These are phyloP conservation scores for Saccharomyces paradoxus DNA, from an alignment of 805 yeast species.

Conservation along the genomic window DNA sequence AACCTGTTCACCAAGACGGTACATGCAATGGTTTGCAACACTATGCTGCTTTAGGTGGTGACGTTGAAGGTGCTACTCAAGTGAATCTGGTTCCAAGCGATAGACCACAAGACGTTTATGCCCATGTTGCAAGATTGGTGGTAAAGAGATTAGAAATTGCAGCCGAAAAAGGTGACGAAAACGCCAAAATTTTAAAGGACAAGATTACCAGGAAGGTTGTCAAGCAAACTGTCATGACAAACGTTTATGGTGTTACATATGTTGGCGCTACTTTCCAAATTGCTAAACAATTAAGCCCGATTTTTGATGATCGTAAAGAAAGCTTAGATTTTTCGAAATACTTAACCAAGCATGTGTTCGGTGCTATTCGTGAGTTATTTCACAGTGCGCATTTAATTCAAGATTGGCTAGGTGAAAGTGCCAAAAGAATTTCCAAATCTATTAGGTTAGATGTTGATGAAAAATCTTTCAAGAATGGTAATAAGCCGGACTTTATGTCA, in stretches of 20 bases:
- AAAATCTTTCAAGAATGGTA: conserved; percentile 34
- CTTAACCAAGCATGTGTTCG: conserved; percentile 70
- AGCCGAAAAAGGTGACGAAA: conserved; percentile 44
- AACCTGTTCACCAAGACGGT: conserved; percentile 82
- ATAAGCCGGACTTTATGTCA: conserved; percentile 60
- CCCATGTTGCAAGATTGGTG: conserved; percentile 61
- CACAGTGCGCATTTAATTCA: conserved; percentile 91
- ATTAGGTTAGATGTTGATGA: conserved; percentile 58
- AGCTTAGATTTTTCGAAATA: conserved; percentile 49
- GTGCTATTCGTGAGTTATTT: conserved; percentile 76
- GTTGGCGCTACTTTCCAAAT: conserved; percentile 90
- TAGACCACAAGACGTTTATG: conserved; percentile 70
- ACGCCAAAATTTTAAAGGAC: conserved; percentile 46
- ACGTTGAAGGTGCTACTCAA: conserved; percentile 71
- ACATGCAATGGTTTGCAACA: conserved; percentile 83
- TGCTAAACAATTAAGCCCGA: conserved; percentile 60
- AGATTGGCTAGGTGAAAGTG: conserved; percentile 90
- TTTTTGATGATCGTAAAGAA: conserved; percentile 42
- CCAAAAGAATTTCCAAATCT: conserved; percentile 70
- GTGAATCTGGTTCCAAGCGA: conserved; percentile 67
- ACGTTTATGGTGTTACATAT: conserved; percentile 93
- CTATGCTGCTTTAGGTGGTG: conserved; percentile 84
- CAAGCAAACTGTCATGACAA: conserved; percentile 96
- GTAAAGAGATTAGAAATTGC: conserved; percentile 45
- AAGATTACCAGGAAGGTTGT: conserved; percentile 79